Evolutionary conservation across 2,329 filamentous ascomycete species (phyloP).

Genomic region (Trichothecium roseum): DNA sequence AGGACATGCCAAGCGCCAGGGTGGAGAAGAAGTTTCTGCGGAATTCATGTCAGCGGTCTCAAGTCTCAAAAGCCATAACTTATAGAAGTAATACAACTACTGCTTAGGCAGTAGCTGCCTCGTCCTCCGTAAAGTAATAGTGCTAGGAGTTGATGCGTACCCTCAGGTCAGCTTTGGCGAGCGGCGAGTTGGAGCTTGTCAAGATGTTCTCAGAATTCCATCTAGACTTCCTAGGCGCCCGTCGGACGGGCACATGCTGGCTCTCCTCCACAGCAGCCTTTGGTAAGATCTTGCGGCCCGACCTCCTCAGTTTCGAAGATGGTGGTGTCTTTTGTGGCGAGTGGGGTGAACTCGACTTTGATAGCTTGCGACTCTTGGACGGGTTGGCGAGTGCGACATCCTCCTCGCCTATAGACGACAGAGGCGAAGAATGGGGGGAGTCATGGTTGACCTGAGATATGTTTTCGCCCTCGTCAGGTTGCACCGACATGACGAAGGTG

Average conservation of each 20-base stretch:
- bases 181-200: conserved; percentile 24
- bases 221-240: conserved; percentile 16
- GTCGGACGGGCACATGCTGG: neutral
- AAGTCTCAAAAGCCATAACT: neutral
- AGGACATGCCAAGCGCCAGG: conserved; percentile 28
- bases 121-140: too few species aligned
- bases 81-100: too few species aligned
- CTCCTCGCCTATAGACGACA: neutral
- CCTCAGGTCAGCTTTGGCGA: conserved; percentile 25
- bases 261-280: too few species aligned
- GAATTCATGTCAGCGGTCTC: conserved; percentile 1
- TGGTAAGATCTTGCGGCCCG: too few species aligned
- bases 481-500: too few species aligned
- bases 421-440: neutral
- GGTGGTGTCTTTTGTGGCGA: neutral
- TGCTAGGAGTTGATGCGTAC: conserved; percentile 12
- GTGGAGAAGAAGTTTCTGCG: conserved; percentile 23
- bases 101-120: too few species aligned
- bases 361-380: neutral
- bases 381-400: neutral
- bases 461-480: too few species aligned
- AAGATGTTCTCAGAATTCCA: conserved; percentile 25
- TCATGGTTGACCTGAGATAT: too few species aligned
- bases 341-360: too few species aligned
- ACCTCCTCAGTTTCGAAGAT: neutral